Evolutionary conservation across 768 basidiomycete genomes (phyloP).

Genomic region (Cystofilobasidium bisporidii): DNA sequence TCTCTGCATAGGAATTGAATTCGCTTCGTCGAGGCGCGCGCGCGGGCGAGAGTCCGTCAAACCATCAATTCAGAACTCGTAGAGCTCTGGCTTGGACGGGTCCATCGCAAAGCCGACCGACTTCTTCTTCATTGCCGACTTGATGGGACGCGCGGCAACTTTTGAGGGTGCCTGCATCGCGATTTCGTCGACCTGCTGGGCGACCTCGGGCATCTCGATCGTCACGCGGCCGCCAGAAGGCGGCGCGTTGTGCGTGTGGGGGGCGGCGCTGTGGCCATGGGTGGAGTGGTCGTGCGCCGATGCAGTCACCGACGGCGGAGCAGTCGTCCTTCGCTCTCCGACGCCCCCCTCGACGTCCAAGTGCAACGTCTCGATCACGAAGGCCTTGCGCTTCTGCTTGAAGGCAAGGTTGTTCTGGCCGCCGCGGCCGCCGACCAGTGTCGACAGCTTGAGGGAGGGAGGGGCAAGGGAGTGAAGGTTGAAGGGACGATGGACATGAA

Average conservation of each 20-base stretch:
- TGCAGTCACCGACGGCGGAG: conserved; percentile 9
- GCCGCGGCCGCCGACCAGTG: conserved; percentile 63
- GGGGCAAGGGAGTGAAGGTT: conserved; percentile 62
- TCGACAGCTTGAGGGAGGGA: conserved; percentile 71
- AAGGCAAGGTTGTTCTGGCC: conserved; percentile 96
- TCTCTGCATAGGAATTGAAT: too few species aligned
- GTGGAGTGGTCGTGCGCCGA: conserved; percentile 23
- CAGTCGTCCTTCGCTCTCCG: conserved; percentile 38
- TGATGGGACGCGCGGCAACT: conserved; percentile 13
- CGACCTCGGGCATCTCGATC: conserved; percentile 23
- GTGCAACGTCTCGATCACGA: conserved; percentile 84
- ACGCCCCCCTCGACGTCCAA: conserved; percentile 42
- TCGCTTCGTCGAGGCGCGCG: too few species aligned
- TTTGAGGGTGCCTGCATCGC: background rate
- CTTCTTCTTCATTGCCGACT: conserved; percentile 28
- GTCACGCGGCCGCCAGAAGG: conserved; percentile 9
- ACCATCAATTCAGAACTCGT: conserved; percentile 37
- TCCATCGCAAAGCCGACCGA: conserved; percentile 35
- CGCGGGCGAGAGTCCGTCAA: too few species aligned
- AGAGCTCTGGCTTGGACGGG: conserved; percentile 36
- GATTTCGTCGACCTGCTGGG: background rate
- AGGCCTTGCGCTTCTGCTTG: conserved; percentile 74
- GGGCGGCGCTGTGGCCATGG: conserved; percentile 17
- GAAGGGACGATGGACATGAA: conserved; percentile 68
- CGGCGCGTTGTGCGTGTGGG: conserved; percentile 6